Evolutionary conservation across 352 stramenopile species (phyloP).

Genomic region (Chrysophaeum taylorii): DNA sequence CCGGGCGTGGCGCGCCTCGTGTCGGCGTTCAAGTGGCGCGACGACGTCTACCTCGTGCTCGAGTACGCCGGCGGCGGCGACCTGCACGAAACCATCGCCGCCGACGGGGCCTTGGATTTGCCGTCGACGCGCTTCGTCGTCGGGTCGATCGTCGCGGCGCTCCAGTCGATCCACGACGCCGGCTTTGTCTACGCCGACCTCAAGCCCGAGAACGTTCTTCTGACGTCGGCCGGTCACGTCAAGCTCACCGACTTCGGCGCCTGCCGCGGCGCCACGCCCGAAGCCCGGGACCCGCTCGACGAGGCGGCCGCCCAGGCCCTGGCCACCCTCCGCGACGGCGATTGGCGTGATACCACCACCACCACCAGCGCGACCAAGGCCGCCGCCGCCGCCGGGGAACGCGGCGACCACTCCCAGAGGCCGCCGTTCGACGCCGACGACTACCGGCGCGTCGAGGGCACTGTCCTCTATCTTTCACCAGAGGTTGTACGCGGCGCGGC

Average conservation of each 20-base stretch:
- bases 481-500: slow-evolving; percentile 45
- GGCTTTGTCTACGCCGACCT: slow-evolving; percentile 67
- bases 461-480: slow-evolving; percentile 46
- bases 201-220: slow-evolving; percentile 73
- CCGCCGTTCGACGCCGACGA: slow-evolving; percentile 13
- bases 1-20: slow-evolving; percentile 62
- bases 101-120: slow-evolving; percentile 56
- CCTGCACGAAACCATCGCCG: slow-evolving; percentile 54
- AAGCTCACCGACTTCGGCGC: slow-evolving; percentile 74
- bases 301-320: slow-evolving; percentile 35
- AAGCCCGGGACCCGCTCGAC: slow-evolving; percentile 36
- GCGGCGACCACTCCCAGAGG: not conserved
- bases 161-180: slow-evolving; percentile 58
- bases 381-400: not conserved
- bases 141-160: slow-evolving; percentile 57
- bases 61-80: slow-evolving; percentile 67
- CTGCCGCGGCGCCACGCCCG: slow-evolving; percentile 46
- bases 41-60: slow-evolving; percentile 62
- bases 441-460: slow-evolving; percentile 48
- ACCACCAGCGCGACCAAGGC: not conserved
- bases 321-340: slow-evolving; percentile 43
- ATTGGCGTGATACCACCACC: slow-evolving; percentile 39
- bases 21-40: slow-evolving; percentile 61
- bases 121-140: slow-evolving; percentile 56
- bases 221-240: slow-evolving; percentile 63